A percentile compares a stretch with the other conserved stretches of the same genome.
phyloP scores from a whole-genome alignment of 495 filamentous ascomycete species.

The Aspergillus hancockii region DNA sequence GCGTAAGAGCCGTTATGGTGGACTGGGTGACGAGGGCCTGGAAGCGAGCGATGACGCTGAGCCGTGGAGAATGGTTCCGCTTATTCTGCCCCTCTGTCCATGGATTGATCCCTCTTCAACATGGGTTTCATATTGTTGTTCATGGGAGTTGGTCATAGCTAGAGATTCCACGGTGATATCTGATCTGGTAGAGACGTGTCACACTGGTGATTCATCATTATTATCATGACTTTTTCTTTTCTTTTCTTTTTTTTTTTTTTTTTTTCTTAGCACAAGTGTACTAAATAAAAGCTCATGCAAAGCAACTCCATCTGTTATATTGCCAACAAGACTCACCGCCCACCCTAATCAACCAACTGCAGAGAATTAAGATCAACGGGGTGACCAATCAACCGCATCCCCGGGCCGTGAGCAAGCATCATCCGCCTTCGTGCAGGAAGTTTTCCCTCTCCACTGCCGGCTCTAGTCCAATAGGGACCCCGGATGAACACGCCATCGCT shows the following conservation, averaged over 20 bases:
- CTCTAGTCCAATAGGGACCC: conserved; percentile 24
- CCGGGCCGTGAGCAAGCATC: conserved; percentile 5
- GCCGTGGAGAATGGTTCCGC: conserved; percentile 25
- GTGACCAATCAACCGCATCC: conserved; percentile 11
- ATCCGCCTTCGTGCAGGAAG: not conserved
- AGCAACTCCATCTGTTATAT: conserved; percentile 2
- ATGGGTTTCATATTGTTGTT: too few species aligned
- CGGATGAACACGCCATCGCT: conserved; percentile 38
- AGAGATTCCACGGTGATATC: not conserved
- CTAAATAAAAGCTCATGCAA: not conserved
- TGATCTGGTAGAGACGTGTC: too few species aligned
- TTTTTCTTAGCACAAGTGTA: too few species aligned
- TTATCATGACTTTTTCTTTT: too few species aligned
- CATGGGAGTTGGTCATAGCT: too few species aligned
- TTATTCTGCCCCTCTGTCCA: conserved; percentile 8
- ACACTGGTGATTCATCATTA: too few species aligned
- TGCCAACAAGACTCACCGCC: conserved; percentile 5
- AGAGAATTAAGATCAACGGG: not conserved
- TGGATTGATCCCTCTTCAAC: too few species aligned
- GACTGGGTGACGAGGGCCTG: conserved; percentile 30
- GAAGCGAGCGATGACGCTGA: conserved; percentile 35
- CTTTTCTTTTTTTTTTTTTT: too few species aligned
- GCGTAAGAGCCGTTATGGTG: conserved; percentile 22
- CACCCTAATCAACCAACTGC: not conserved
- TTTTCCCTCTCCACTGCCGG: not conserved